Evolutionary conservation across 1,139 yeast genomes (phyloP).

Genomic region (Pichia sp.): DNA sequence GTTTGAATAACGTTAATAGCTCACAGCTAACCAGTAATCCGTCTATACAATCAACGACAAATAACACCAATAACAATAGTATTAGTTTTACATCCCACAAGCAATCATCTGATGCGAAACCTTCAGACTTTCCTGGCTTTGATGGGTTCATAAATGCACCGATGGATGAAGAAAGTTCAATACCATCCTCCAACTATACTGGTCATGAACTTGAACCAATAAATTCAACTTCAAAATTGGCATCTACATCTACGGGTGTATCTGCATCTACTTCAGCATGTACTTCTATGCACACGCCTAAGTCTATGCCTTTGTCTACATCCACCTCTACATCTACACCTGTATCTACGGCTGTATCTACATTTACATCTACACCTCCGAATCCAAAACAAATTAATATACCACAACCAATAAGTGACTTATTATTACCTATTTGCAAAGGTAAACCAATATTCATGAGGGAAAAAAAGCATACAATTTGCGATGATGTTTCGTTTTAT

Average conservation of each 20-base stretch:
- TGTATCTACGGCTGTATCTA: background rate
- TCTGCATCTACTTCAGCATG: background rate
- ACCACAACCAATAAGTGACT: background rate
- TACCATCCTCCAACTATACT: background rate
- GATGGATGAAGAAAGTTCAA: background rate
- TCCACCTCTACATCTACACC: no score
- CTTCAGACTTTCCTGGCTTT: background rate
- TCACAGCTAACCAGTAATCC: no score
- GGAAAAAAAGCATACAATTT: background rate
- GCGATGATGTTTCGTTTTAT: background rate
- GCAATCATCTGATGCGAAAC: background rate
- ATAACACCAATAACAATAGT: no score
- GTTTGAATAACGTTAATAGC: background rate
- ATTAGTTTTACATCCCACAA: background rate
- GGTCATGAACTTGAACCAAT: background rate
- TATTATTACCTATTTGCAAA: background rate
- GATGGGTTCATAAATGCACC: no score
- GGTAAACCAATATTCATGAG: background rate
- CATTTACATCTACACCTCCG: background rate
- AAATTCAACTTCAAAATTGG: background rate
- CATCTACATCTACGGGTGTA: background rate
- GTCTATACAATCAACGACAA: background rate
- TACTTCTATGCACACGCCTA: no score
- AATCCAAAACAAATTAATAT: background rate
- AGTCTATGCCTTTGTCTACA: no score